Evolutionary conservation across 31 red algal species (phyloP).

Genomic region (Odonthalia washingtoniensis): DNA sequence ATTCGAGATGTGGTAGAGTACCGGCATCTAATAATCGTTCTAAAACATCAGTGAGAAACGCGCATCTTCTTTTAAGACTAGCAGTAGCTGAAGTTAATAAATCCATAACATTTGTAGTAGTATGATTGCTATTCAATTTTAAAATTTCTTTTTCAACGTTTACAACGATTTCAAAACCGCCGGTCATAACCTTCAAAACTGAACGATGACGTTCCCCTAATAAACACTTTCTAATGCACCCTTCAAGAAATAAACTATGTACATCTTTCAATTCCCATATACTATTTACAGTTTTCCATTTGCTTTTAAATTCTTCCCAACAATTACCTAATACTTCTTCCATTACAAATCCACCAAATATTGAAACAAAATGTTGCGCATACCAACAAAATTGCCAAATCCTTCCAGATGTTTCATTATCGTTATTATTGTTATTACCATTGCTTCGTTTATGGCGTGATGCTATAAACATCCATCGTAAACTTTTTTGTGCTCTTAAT

Average conservation of each 20-base stretch:
- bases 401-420: background rate
- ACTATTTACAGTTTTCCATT: constrained; percentile 33
- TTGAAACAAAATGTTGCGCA: constrained; percentile 67
- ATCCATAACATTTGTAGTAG: constrained; percentile 38
- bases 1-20: constrained; percentile 59
- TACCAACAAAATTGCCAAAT: constrained; percentile 77
- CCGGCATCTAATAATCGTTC: constrained; percentile 48
- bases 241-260: constrained; percentile 47
- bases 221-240: constrained; percentile 49
- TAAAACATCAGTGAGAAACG: constrained; percentile 54
- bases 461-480: constrained; percentile 53
- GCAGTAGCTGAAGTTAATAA: constrained; percentile 53
- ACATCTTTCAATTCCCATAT: constrained; percentile 67
- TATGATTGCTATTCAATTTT: constrained; percentile 3
- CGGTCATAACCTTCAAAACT: constrained; percentile 58
- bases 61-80: constrained; percentile 53
- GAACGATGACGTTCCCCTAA: constrained; percentile 52
- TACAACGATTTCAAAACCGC: constrained; percentile 70
- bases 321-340: constrained; percentile 55
- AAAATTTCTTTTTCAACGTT: constrained; percentile 60
- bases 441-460: constrained; percentile 36
- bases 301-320: constrained; percentile 52
- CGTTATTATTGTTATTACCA: background rate
- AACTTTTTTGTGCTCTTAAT: constrained; percentile 42
- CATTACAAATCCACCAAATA: constrained; percentile 63